Base-by-base conservation (phyloP, 805 yeast species). In the Kazachstania psychrophila region DNA sequence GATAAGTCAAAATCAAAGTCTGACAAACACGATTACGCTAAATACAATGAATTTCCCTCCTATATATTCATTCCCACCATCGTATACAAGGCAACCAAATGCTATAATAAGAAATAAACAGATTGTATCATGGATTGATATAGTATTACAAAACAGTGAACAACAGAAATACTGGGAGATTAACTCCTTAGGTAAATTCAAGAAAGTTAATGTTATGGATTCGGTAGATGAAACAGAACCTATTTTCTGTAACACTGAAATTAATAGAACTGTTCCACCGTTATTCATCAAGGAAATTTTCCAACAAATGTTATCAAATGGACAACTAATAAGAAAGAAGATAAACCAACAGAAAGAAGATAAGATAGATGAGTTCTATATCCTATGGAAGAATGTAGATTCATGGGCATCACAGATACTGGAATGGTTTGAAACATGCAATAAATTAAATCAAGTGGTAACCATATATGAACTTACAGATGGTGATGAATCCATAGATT, bases 11-110 rank as follows among this genome's bases (percentile, higher is more conserved):
- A n/a, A n/a, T n/a, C n/a, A n/a, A n/a, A n/a, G n/a, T n/a, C n/a
- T n/a, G n/a, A n/a, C n/a, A n/a, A n/a, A n/a, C n/a, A n/a, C n/a
- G n/a, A n/a, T n/a, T n/a, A n/a, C n/a, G n/a, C n/a, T n/a, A n/a
- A n/a, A n/a, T n/a, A n/a, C n/a, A n/a, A 33, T 33, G 26, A 17
- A 28, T 5, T 28, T 64, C 36, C 82, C 84, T 5, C 56, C 69
- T 4, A 76, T 79, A 14, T 76, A 77, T 50, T 66, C 74, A 26
- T 89, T 87, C 58, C 96, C 96, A 5, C 98, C 98, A 0, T 75
- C 89, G 47, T 89, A 77, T 62, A 92, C 97, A 7, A 70, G 75
- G 42, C 98, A 89, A 60, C 87, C 92, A 16, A 88, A 89, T 49
- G 71, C 77, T 25, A 75, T 82, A 9, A 79, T 92, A 2, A 74